Conservation (phyloP, 257 asterid species). For the Capsicum chinense region DNA sequence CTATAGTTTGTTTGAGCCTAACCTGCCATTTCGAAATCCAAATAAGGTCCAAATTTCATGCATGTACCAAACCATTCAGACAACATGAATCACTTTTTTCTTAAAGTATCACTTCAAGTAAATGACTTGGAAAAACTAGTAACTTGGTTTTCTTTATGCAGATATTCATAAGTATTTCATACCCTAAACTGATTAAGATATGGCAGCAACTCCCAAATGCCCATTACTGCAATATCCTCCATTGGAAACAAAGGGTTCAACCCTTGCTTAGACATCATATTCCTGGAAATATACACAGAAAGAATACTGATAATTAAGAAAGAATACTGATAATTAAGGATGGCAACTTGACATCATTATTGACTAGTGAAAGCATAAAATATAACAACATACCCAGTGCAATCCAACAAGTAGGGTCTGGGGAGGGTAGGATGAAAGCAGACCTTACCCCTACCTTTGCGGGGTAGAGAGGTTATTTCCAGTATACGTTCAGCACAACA, state of each 20-base stretch:
- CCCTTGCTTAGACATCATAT: constrained; percentile 77
- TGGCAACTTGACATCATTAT: background rate
- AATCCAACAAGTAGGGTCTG: no score
- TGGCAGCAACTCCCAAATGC: constrained; percentile 91
- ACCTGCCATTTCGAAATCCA: constrained; percentile 50
- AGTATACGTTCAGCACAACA: no score
- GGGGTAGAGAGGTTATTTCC: no score
- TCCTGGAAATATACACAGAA: constrained; percentile 44
- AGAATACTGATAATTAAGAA: constrained; percentile 21
- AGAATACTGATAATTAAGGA: constrained; percentile 22
- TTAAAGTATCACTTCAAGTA: background rate
- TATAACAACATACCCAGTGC: background rate
- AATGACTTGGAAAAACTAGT: background rate
- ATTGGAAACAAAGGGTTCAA: constrained; percentile 69
- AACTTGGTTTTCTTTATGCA: constrained; percentile 4
- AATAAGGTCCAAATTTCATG: constrained; percentile 32
- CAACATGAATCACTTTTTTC: background rate
- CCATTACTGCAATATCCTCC: constrained; percentile 96
- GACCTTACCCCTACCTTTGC: no score
- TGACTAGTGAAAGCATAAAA: background rate
- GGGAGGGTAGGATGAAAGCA: no score
- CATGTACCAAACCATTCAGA: background rate
- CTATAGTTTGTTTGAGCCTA: constrained; percentile 65
- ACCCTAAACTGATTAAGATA: constrained; percentile 80
- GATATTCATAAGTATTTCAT: constrained; percentile 29